Percentiles rank a stretch among this genome's conserved stretches.
phyloP scores from a whole-genome alignment of 345 rosid species.

The Dovyalis caffra region DNA sequence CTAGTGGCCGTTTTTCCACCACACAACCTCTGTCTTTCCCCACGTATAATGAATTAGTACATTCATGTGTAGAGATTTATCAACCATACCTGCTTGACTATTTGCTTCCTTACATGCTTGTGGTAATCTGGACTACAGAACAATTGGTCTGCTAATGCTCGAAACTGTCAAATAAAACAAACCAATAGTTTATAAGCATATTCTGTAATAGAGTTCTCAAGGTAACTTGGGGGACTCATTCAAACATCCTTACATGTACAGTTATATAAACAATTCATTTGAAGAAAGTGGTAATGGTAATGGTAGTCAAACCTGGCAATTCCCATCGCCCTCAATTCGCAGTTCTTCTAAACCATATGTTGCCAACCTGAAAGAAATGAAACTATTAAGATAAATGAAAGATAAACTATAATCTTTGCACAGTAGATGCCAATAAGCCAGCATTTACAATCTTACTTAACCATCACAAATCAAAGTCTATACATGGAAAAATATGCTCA shows the following conservation, averaged over 20 bases:
- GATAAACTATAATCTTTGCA: not conserved
- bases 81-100: constrained; percentile 74
- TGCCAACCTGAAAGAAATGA: constrained; percentile 52
- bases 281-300: not conserved
- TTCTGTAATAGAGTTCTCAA: not conserved
- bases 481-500: not conserved
- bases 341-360: constrained; percentile 84
- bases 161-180: constrained; percentile 50
- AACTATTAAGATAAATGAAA: constrained; percentile 14
- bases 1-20: not conserved
- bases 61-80: not conserved
- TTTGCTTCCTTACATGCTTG: constrained; percentile 71
- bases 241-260: not conserved
- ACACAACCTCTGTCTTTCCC: not conserved
- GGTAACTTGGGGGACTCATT: not conserved
- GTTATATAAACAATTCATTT: not conserved
- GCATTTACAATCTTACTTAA: not conserved
- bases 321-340: constrained; percentile 93
- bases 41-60: not conserved
- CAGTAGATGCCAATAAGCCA: not conserved
- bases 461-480: not conserved
- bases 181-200: not conserved
- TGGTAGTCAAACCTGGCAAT: constrained; percentile 69
- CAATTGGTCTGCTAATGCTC: constrained; percentile 93
- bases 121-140: constrained; percentile 80